Evolutionary conservation across 1,139 yeast species (phyloP).

Genomic region (Pichia sp.): DNA sequence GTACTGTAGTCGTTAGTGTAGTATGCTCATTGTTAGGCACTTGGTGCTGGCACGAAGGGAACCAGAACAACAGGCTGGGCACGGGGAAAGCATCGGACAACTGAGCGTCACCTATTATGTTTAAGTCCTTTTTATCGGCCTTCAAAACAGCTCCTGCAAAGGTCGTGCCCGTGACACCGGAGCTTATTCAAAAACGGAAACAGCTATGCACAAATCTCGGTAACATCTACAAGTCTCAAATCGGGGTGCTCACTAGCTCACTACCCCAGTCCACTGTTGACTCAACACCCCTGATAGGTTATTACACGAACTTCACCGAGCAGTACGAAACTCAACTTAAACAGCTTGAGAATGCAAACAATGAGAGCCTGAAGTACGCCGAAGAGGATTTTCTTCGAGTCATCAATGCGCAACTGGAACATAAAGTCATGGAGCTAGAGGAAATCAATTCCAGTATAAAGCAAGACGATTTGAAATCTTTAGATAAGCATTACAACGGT

Average conservation of each 20-base stretch:
- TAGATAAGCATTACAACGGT: slow-evolving; percentile 15
- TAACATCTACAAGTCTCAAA: slow-evolving; percentile 12
- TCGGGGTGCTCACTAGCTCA: slow-evolving; percentile 6
- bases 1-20: too few species aligned
- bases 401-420: slow-evolving; percentile 10
- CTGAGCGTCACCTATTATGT: slow-evolving; percentile 11
- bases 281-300: slow-evolving; percentile 6
- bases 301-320: slow-evolving; percentile 3
- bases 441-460: slow-evolving; percentile 15
- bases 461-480: slow-evolving; percentile 14
- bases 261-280: background rate
- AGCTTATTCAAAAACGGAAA: slow-evolving; percentile 9
- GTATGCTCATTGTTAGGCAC: too few species aligned
- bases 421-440: slow-evolving; percentile 19
- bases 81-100: too few species aligned
- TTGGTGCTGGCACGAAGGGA: too few species aligned
- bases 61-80: too few species aligned
- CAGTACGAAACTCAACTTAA: slow-evolving; percentile 6
- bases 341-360: slow-evolving; percentile 1
- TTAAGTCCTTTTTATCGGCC: slow-evolving; percentile 7
- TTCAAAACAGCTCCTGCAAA: slow-evolving; percentile 7
- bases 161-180: slow-evolving; percentile 11
- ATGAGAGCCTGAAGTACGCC: background rate
- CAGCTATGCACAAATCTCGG: slow-evolving; percentile 6
- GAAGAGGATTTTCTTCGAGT: slow-evolving; percentile 8